Evolutionary conservation across 2,329 filamentous ascomycete species (phyloP).

Genomic region (Sporothrix brunneoviolacea): DNA sequence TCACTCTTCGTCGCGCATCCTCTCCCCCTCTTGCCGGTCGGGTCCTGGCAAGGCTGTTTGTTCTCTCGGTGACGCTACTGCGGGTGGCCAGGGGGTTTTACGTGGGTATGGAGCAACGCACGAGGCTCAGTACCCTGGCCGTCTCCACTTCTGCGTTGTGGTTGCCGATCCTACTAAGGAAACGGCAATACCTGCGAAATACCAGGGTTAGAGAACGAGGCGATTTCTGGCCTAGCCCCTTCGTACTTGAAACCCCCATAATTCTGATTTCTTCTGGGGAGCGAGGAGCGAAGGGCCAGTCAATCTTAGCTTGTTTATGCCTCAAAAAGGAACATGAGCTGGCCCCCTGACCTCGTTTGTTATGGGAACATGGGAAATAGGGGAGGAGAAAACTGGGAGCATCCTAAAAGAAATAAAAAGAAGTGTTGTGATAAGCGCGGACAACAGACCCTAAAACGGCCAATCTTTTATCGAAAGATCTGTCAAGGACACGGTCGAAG

Average conservation of each 20-base stretch:
- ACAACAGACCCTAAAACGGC: background rate
- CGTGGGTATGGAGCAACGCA: no score
- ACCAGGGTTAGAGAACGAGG: conserved; percentile 5
- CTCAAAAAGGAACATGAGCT: background rate
- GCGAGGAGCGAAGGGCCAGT: background rate
- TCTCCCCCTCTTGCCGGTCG: background rate
- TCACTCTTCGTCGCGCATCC: background rate
- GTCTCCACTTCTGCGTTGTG: background rate
- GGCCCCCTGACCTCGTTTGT: background rate
- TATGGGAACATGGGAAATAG: no score
- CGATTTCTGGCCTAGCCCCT: conserved; percentile 1
- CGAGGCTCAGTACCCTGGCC: no score
- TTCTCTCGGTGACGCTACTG: conserved; percentile 1
- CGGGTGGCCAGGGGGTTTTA: conserved; percentile 3
- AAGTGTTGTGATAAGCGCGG: background rate
- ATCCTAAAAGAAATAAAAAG: background rate
- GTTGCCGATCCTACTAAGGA: conserved; percentile 8
- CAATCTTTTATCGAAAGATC: conserved; percentile 2
- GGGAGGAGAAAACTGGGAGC: background rate
- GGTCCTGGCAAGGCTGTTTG: background rate
- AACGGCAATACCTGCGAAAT: conserved; percentile 12
- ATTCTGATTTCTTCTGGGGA: conserved; percentile 1
- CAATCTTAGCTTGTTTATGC: conserved; percentile 3
- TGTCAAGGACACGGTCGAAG: background rate
- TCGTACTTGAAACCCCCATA: conserved; percentile 10